Evolutionary conservation across 2,329 filamentous ascomycete species (phyloP), one percentile per base, ranked within the genome.

Genomic region (Nigrospora sphaerica): DNA sequence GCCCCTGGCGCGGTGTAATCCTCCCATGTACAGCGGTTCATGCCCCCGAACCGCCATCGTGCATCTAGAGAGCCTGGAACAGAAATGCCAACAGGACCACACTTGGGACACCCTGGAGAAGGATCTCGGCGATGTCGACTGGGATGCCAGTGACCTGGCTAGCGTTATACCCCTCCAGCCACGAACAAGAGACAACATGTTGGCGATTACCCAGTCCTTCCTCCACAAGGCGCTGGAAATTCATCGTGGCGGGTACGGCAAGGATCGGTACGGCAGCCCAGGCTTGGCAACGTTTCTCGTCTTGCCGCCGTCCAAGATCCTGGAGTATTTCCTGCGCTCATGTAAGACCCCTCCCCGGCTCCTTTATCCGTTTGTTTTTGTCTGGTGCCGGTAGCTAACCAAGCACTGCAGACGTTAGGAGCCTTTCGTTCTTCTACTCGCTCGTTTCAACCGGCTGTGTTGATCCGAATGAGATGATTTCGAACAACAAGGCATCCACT

Each of bases 191-290:
- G 84, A 88, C 59, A 82, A 81, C 59, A 76, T 87, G 55, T 73
- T 86, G n/a, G 83, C 81, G 42, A 85, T 86, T 50, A 85, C 82
- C 0, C 83, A 86, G 59, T 78, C 73, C 37, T 86, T 86, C 59
- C 66, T 87, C 10, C 80, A 85, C 63, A 86, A 85, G 56, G 84
- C 84, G 1, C 72, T 86, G 3, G 80, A 85, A 13, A 84, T 83
- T 38, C 83, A 86, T 60, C 74, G 77, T 40, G 72, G 78, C 19
- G 56, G 58, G 13, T 62, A 62, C 31, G 63, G 63, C 46, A 70
- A 71, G 46, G 59, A 62, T 5, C 67, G 67, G 12, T 74, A 73
- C 37, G 63, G 69, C 9, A 70, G 58, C 32, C 72, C 77, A 4
- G 67, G 71, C 16, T 66, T 75, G 44, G 79, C 80, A 43, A 80